phyloP scores from a whole-genome alignment of 352 stramenopile genomes.

The Globisporangium paroecandrum region DNA sequence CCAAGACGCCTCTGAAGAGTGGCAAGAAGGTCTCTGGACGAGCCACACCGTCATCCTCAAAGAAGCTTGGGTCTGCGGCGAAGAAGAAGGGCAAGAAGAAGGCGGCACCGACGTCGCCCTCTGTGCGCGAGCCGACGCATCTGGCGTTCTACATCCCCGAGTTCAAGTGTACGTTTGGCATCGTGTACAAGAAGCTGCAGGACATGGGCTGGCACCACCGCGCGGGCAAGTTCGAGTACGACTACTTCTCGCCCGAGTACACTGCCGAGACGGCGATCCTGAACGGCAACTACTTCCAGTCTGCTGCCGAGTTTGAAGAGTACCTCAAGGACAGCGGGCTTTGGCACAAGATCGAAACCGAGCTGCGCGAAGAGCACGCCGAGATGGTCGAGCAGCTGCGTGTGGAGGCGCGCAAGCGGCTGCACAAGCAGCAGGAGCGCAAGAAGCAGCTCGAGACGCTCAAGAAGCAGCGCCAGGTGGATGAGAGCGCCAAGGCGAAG shows the following conservation, averaged over 20 bases:
- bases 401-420: constrained; percentile 26
- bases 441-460: constrained; percentile 17
- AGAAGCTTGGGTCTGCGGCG: constrained; percentile 10
- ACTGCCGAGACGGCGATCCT: constrained; percentile 45
- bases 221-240: constrained; percentile 66
- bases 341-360: constrained; percentile 56
- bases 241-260: constrained; percentile 77
- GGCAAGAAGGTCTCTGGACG: constrained; percentile 23
- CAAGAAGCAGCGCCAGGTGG: constrained; percentile 30
- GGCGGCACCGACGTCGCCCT: not conserved
- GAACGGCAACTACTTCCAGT: constrained; percentile 69
- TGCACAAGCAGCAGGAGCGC: constrained; percentile 15
- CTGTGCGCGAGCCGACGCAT: constrained; percentile 14
- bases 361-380: constrained; percentile 52
- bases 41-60: constrained; percentile 7
- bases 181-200: constrained; percentile 62
- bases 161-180: constrained; percentile 67
- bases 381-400: constrained; percentile 50
- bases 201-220: constrained; percentile 57
- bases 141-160: constrained; percentile 51
- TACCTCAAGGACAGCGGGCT: constrained; percentile 56
- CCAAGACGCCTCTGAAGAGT: constrained; percentile 22
- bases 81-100: constrained; percentile 24
- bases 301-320: constrained; percentile 46
- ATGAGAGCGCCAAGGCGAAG: constrained; percentile 18